These are phyloP conservation scores for Metschnikowia lunata DNA, from an alignment of 805 yeast genomes.

Conservation along the genomic window DNA sequence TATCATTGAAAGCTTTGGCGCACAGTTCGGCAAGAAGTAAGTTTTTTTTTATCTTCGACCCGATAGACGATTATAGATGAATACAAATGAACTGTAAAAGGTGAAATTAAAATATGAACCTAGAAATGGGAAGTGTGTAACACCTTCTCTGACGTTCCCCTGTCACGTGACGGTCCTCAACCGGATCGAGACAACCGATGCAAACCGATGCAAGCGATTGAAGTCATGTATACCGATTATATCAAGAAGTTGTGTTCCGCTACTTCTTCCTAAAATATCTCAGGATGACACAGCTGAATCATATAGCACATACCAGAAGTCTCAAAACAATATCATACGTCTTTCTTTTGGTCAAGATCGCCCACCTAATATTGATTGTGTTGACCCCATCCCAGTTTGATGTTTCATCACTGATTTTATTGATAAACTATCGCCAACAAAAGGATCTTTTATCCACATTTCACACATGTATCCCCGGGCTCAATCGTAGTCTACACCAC, in stretches of 20 bases:
- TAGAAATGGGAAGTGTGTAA: neutral
- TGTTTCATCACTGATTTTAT: slow-evolving; percentile 40
- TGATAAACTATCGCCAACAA: slow-evolving; percentile 17
- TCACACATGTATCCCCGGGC: slow-evolving; percentile 6
- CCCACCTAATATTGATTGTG: slow-evolving; percentile 36
- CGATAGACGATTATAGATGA: neutral
- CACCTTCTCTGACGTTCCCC: too few relatives aligned
- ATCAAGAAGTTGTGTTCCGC: too few relatives aligned
- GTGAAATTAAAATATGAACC: neutral
- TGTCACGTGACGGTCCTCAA: too few relatives aligned
- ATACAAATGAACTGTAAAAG: neutral
- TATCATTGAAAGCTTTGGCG: slow-evolving; percentile 44
- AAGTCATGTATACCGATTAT: too few relatives aligned
- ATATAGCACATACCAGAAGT: too few relatives aligned
- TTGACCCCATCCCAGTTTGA: slow-evolving; percentile 46
- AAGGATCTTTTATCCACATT: slow-evolving; percentile 4
- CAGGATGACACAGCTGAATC: too few relatives aligned
- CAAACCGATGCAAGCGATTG: too few relatives aligned
- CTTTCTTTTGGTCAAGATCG: slow-evolving; percentile 20
- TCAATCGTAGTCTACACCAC: slow-evolving; percentile 1
- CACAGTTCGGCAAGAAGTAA: slow-evolving; percentile 41
- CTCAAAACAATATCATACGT: too few relatives aligned
- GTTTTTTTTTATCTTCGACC: too few relatives aligned
- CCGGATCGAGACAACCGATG: too few relatives aligned
- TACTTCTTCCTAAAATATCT: too few relatives aligned